A percentile compares a stretch with the other conserved stretches of the same genome.
These are phyloP conservation scores for Parasitella parasitica DNA, from an alignment of 371 early-diverging fungal species.

Conservation along the genomic window DNA sequence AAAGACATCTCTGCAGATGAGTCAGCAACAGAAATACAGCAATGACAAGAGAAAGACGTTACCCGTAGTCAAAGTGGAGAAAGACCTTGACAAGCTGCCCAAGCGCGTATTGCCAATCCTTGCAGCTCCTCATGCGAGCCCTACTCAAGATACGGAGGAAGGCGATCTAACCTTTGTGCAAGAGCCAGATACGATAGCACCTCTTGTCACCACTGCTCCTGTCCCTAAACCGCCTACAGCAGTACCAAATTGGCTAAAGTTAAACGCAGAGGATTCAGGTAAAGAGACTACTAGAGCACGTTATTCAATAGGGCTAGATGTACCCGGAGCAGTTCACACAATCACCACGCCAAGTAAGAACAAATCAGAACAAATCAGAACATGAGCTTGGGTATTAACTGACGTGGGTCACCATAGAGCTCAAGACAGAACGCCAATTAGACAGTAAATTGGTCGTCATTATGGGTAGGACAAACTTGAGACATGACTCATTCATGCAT, in stretches of 20 bases:
- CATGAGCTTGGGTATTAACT: too few species aligned
- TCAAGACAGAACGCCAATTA: constrained; percentile 32
- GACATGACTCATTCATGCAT: background rate
- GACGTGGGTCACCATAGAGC: too few species aligned
- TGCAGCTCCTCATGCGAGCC: constrained; percentile 7
- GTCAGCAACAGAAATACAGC: background rate
- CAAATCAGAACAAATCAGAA: background rate
- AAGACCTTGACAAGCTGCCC: constrained; percentile 13
- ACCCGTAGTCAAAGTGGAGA: constrained; percentile 25
- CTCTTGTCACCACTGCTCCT: background rate
- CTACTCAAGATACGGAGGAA: constrained; percentile 3
- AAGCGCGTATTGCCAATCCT: constrained; percentile 19
- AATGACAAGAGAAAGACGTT: constrained; percentile 18
- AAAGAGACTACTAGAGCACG: background rate
- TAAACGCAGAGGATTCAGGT: constrained; percentile 4
- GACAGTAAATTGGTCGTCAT: constrained; percentile 61
- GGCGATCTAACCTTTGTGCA: background rate
- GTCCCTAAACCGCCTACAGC: background rate
- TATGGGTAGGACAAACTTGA: constrained; percentile 53
- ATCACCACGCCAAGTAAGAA: constrained; percentile 25
- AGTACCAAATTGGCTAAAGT: constrained; percentile 17
- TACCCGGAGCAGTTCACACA: constrained; percentile 38
- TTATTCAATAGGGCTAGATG: constrained; percentile 32
- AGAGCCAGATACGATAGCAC: background rate
- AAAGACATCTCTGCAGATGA: background rate